Evolutionary conservation across 2,329 filamentous ascomycete genomes (phyloP), one percentile per base, ranked within the genome.

Genomic region (Capronia coronata): DNA sequence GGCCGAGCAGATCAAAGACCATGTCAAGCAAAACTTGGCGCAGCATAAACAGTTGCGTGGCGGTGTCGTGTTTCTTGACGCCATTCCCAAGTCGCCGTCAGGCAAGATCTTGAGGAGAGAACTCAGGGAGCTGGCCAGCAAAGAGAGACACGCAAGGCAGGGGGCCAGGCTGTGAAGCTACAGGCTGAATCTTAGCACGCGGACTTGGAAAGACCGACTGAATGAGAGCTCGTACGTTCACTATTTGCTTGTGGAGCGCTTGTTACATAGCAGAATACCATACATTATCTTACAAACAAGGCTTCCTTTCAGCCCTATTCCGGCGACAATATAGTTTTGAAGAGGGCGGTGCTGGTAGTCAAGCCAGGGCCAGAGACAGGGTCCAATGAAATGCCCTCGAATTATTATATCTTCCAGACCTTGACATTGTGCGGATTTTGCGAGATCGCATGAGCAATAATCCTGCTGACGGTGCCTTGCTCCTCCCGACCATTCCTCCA

Each of bases 61-160:
- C 19, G 67, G 67, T 1, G 62, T 68, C 7, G 54, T 64, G 9
- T 68, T 66, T 50, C 48, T 68, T 7, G 58, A 64, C 16, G 61
- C 59, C 6, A 67, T 69, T 16, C 67, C 67, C 2, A 69, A 68
- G 61, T 67, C 63, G 49, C 60, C 65, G 1, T 63, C 62, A n/a
- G 67, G 66, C 1, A 69, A 69, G 59, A 68, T 68, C 19, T 48
- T 69, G 49, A 56, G 62, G 41, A 63, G 58, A 46, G 59, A 64
- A 13, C 55, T 71, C 52, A 63, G 65, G 43, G 65, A 62, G n/a
- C 25, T 62, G 39, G 65, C 51, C 9, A 59, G 56, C 51, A 52
- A 43, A 29, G 56, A 60, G 49, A 35, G 32, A 22, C 16, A 10
- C 13, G 30, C 32, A 22, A 23, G 27, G 22, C 43, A 43, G 21